These are phyloP conservation scores for Lichtheimia ornata DNA, from an alignment of 371 early-diverging fungal genomes.

Conservation along the genomic window DNA sequence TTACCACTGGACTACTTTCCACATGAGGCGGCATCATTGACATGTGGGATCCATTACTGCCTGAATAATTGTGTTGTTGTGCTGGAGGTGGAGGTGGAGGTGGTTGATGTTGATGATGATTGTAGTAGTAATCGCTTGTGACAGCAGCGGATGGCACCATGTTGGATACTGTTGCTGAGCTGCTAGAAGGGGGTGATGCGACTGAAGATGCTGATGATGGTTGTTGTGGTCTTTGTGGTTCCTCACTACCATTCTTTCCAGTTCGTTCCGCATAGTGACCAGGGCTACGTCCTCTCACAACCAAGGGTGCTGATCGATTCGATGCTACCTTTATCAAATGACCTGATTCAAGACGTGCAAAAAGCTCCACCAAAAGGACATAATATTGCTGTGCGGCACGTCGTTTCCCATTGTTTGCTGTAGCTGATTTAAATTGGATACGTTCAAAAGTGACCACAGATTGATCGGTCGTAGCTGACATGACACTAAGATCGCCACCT, in stretches of 20 bases:
- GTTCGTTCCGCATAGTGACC: conserved; percentile 77
- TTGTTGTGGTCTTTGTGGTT: background rate
- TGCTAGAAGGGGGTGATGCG: background rate
- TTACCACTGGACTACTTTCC: background rate
- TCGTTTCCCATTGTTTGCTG: conserved; percentile 89
- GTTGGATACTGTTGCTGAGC: background rate
- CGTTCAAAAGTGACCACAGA: conserved; percentile 83
- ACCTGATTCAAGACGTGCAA: conserved; percentile 57
- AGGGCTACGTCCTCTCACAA: conserved; percentile 90
- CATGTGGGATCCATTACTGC: background rate
- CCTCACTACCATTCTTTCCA: background rate
- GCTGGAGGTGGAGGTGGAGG: background rate
- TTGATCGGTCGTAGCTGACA: conserved; percentile 30
- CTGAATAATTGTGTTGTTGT: background rate
- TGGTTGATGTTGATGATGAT: background rate
- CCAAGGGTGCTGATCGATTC: conserved; percentile 72
- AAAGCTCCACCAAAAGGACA: conserved; percentile 66
- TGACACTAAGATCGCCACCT: conserved; percentile 48
- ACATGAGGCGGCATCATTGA: background rate
- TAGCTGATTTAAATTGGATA: conserved; percentile 92
- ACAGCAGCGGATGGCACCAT: background rate
- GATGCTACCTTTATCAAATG: conserved; percentile 60
- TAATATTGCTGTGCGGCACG: conserved; percentile 90
- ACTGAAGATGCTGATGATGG: conserved; percentile 5
- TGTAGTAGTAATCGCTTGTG: background rate